Percentiles rank a stretch among this genome's conserved stretches.
Evolutionary conservation across 2,329 filamentous ascomycete genomes (phyloP).

Genomic region (Pseudogymnoascus sp.): DNA sequence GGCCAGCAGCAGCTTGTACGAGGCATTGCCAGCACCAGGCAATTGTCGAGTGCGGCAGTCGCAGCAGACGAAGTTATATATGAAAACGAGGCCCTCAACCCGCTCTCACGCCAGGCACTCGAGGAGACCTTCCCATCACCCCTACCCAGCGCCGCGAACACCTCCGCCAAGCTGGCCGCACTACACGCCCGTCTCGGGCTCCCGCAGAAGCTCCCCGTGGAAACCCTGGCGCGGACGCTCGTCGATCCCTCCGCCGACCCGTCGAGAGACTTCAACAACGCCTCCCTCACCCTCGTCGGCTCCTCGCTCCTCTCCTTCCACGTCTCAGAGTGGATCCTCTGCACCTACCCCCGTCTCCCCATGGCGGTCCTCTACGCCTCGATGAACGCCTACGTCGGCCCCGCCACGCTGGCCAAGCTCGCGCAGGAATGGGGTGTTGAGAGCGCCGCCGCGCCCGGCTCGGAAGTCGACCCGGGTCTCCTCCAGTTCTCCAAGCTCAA

Average conservation of each 20-base stretch:
- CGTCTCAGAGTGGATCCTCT: constrained; percentile 77
- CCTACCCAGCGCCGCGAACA: constrained; percentile 53
- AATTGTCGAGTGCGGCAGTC: not conserved
- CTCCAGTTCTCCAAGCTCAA: constrained; percentile 62
- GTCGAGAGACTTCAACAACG: constrained; percentile 79
- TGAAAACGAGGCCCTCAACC: constrained; percentile 20
- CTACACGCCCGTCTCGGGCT: constrained; percentile 84
- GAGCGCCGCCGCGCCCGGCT: constrained; percentile 72
- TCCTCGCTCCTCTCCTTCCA: constrained; percentile 81
- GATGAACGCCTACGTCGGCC: constrained; percentile 75
- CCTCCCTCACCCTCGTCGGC: constrained; percentile 71
- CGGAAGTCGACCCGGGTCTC: constrained; percentile 84
- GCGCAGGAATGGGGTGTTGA: constrained; percentile 88
- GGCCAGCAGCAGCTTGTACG: constrained; percentile 22
- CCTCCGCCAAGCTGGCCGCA: constrained; percentile 83
- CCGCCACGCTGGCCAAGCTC: constrained; percentile 63
- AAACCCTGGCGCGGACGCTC: constrained; percentile 78
- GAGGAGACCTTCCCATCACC: constrained; percentile 55
- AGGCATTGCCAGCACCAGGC: constrained; percentile 12
- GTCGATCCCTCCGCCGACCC: constrained; percentile 78
- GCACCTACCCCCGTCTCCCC: constrained; percentile 83
- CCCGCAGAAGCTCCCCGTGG: constrained; percentile 69
- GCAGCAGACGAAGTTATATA: constrained; percentile 17
- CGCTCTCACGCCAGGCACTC: not conserved
- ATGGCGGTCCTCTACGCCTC: constrained; percentile 80